phyloP scores from a whole-genome alignment of 2,329 filamentous ascomycete species.

The Aschersonia sp. region DNA sequence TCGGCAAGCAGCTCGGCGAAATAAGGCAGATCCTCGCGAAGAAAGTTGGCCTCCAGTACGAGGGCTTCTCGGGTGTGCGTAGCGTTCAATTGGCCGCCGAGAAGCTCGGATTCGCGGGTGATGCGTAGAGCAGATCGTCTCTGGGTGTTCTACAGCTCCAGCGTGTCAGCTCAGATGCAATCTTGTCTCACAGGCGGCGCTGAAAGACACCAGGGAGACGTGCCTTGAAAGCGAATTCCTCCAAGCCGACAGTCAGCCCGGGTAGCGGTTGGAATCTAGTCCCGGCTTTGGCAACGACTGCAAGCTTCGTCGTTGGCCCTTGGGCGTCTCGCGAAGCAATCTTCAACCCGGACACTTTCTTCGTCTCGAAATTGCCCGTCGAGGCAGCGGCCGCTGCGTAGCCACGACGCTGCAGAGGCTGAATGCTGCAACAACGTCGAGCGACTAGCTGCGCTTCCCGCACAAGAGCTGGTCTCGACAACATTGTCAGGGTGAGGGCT shows the following conservation, averaged over 20 bases:
- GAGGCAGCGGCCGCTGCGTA: conserved; percentile 41
- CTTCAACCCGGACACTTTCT: conserved; percentile 80
- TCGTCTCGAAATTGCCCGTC: conserved; percentile 75
- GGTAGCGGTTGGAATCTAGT: conserved; percentile 84
- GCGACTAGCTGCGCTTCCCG: conserved; percentile 43
- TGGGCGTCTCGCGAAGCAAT: conserved; percentile 80
- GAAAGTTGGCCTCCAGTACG: conserved; percentile 85
- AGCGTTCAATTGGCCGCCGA: conserved; percentile 77
- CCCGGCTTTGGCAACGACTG: conserved; percentile 85
- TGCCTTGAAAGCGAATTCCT: conserved; percentile 97
- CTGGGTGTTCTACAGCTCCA: conserved; percentile 53
- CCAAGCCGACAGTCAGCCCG: conserved; percentile 76
- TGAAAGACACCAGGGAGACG: conserved; percentile 4
- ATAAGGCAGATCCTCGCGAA: conserved; percentile 91
- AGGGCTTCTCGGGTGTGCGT: conserved; percentile 90
- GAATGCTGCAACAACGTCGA: conserved; percentile 42
- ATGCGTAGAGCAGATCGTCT: conserved; percentile 86
- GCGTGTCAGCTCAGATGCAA: conserved; percentile 30
- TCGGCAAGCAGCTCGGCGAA: conserved; percentile 92
- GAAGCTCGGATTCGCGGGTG: conserved; percentile 84
- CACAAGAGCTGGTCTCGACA: conserved; percentile 46
- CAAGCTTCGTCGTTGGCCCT: conserved; percentile 79
- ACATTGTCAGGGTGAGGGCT: conserved; percentile 38
- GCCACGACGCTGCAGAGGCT: conserved; percentile 32
- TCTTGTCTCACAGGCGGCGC: conserved; percentile 2